Evolutionary conservation across 352 stramenopile species (phyloP), one percentile per base, ranked within the genome.

Genomic region (Peronospora farinosa): DNA sequence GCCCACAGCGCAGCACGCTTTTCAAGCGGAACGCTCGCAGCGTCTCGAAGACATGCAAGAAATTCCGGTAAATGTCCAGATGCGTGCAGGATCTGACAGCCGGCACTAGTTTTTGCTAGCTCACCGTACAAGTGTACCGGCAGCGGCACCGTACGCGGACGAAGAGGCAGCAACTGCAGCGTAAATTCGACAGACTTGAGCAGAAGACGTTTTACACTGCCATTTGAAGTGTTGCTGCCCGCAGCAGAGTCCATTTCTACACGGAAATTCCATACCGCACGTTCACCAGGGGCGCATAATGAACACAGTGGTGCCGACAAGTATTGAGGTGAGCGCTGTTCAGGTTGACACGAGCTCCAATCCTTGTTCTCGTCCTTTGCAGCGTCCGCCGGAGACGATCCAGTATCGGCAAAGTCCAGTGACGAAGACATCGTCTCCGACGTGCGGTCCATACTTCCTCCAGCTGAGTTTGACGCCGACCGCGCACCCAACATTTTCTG

Each of bases 131-230:
- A 36, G 47, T 95, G 84, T 6, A 84, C 81, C 5, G 84, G 84
- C 5, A 95, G 62, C 9, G 81, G 79, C 17, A 95, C 84, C 1
- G 80, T 81, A 5, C 81, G 78, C 17, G 84, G 80, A 35, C 83
- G 79, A 46, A 89, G 57, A 7, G 84, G 84, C 16, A 95, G 60
- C 10, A 95, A 58, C 51, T 95, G 81, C 2, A 95, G 63, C 10
- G 84, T 95, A 52, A 95, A 95, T 52, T 95, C 84, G 17, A 95
- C 82, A 16, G 81, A 92, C 56, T 95, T 92, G n/a, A 95, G 80
- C 63, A 82, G 50, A 21, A 92, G 41, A 2, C 84, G 78, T 51
- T 89, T 92, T 10, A 91, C 65, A 19, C 51, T 74, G 10, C 65
- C 65, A 42, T 71, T 71, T 39, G 62, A 58, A 42, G 62, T 71